A percentile compares a stretch with the other conserved stretches of the same genome.
These are phyloP conservation scores for Eucalyptus decipiens DNA, from an alignment of 345 rosid genomes.

Conservation along the genomic window DNA sequence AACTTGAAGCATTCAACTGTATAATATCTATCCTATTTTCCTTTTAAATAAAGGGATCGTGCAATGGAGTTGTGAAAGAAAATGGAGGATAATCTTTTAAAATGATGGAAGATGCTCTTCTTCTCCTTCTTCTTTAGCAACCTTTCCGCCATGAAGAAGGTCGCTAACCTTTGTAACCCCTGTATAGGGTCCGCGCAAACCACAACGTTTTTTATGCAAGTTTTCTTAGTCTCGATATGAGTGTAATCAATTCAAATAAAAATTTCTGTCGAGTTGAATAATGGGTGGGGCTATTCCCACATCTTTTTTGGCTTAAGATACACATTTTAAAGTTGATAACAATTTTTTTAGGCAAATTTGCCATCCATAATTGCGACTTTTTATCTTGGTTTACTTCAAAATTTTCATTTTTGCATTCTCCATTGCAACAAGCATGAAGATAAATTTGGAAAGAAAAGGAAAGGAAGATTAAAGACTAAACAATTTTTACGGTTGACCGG, in stretches of 20 bases:
- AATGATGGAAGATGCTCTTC: background rate
- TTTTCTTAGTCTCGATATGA: background rate
- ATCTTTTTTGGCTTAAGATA: background rate
- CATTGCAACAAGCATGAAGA: background rate
- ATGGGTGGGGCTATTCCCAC: background rate
- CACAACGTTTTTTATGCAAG: background rate
- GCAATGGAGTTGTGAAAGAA: background rate
- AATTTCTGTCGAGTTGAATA: background rate
- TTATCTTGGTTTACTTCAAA: background rate
- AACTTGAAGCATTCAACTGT: background rate
- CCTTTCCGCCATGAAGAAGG: background rate
- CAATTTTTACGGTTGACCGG: background rate
- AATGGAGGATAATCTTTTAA: background rate
- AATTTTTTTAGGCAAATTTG: background rate
- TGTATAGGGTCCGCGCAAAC: background rate
- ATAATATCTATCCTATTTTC: background rate
- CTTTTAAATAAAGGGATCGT: background rate
- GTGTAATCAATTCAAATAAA: background rate
- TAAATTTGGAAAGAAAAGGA: background rate
- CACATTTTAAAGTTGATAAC: background rate
- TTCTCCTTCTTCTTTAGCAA: background rate
- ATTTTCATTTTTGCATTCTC: background rate
- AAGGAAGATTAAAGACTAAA: background rate
- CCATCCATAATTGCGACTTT: background rate
- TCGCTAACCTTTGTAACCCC: background rate